Evolutionary conservation across 441 rosid genomes (phyloP).

Genomic region (Rhodomyrtus psidioides): DNA sequence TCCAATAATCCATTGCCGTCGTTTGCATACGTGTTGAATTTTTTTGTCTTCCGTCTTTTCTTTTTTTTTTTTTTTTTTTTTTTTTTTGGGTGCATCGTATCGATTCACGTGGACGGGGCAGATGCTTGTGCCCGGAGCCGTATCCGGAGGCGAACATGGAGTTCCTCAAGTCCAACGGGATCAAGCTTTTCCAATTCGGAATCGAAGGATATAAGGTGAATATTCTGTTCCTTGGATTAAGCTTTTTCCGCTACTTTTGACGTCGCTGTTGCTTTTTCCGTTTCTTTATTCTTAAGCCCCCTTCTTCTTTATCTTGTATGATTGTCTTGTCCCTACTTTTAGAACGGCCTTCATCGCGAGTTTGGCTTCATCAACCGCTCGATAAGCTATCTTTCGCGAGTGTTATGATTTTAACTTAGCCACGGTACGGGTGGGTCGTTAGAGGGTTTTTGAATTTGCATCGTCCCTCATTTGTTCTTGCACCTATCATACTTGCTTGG

Average conservation of each 20-base stretch:
- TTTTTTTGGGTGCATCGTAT: not conserved
- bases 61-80: not conserved
- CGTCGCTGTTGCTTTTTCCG: not conserved
- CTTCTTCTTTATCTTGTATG: not conserved
- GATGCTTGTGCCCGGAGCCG: slow-evolving; percentile 60
- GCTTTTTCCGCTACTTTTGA: not conserved
- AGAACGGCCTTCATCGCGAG: not conserved
- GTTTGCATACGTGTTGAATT: not conserved
- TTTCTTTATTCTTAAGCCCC: not conserved
- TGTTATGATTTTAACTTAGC: not conserved
- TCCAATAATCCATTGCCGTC: not conserved
- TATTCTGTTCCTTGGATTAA: not conserved
- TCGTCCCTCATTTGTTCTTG: not conserved
- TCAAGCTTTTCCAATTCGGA: slow-evolving; percentile 59
- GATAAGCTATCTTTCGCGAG: not conserved
- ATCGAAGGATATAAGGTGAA: slow-evolving; percentile 57
- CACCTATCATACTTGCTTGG: not conserved
- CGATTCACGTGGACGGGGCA: slow-evolving; percentile 1
- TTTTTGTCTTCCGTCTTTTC: not conserved
- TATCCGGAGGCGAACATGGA: slow-evolving; percentile 49
- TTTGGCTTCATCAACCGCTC: not conserved
- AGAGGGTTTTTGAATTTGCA: not conserved
- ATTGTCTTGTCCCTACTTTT: not conserved
- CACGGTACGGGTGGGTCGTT: not conserved
- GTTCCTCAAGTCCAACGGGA: slow-evolving; percentile 57